Base-by-base conservation (phyloP, 768 basidiomycete genomes). In the Collybiopsis confluens region DNA sequence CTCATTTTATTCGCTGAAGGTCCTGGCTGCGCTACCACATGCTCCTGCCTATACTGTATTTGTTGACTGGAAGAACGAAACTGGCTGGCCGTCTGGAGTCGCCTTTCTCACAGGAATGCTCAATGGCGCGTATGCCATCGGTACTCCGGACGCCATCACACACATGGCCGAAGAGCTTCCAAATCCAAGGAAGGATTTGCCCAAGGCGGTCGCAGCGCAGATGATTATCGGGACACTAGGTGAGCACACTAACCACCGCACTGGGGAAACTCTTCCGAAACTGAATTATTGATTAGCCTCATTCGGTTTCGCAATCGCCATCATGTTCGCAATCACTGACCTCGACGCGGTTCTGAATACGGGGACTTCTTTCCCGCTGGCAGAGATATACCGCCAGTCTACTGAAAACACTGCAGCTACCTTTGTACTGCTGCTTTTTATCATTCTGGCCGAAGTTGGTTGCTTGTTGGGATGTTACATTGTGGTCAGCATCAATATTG, bases 91-190 rank as follows among this genome's bases (percentile, higher is more conserved):
- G 7, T 52, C 51, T 38, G 54, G 58, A 23, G 54, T 58, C 27
- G 58, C 54, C 27, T 58, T 58, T 28, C 54, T 58, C 10, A 50
- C 58, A 20, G 58, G 58, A 3, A 58, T 58, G 58, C 54, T 58
- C 42, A 58, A 58, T 51, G 58, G 58, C 28, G 54, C 58, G 6
- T 58, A 55, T 42, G 41, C 58, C 10, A 58, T 58, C 23, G 58
- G 58, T 42, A 58, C 58, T n/a, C 58, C 58, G 2, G 58, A 58
- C 36, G 55, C 58, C 11, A 52, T 58, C 35, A 53, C 58, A 28
- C 58, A 58, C 45, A 56, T 58, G 28, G 58, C 58, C 28, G 58
- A 58, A 40, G 58, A 58, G 50, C 58, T 58, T 8, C 57, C 57
- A 10, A 43, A 55, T 53, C 57, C 57, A 23, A 55, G 50, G 45